Conservation (phyloP, 306 rosid species). For the Ormosia emarginata region DNA sequence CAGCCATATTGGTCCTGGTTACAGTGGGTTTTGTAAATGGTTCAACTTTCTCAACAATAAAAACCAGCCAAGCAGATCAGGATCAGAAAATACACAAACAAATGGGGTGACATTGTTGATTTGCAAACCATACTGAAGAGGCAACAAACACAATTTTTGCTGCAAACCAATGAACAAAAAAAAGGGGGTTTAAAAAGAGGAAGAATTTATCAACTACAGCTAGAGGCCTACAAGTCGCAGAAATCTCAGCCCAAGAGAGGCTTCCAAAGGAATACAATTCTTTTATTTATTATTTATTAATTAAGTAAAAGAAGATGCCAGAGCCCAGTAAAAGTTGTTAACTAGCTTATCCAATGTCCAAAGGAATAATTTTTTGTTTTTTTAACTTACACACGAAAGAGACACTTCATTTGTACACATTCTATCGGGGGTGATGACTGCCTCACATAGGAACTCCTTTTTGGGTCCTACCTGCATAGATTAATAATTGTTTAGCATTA, state of each 20-base stretch:
- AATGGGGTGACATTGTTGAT: not conserved
- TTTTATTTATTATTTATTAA: not conserved
- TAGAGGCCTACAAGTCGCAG: not conserved
- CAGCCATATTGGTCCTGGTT: constrained; percentile 48
- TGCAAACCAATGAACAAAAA: not conserved
- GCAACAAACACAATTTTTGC: not conserved
- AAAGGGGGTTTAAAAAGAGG: not conserved
- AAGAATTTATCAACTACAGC: not conserved
- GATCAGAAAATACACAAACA: constrained; percentile 4
- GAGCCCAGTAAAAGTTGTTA: not conserved
- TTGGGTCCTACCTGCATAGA: not conserved
- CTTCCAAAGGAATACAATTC: not conserved
- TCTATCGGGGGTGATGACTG: not conserved
- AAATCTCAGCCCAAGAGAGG: not conserved
- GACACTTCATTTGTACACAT: constrained; percentile 14
- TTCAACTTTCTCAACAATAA: constrained; percentile 32
- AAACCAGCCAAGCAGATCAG: not conserved
- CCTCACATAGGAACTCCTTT: not conserved
- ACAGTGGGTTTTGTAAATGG: constrained; percentile 35
- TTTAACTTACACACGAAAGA: not conserved
- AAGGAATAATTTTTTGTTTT: not conserved
- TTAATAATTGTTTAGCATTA: not conserved
- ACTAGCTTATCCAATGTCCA: constrained; percentile 1
- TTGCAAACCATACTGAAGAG: not conserved
- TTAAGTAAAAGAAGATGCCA: not conserved